These are phyloP conservation scores for Colletotrichum godetiae DNA, from an alignment of 2,329 filamentous ascomycete species.

Conservation along the genomic window DNA sequence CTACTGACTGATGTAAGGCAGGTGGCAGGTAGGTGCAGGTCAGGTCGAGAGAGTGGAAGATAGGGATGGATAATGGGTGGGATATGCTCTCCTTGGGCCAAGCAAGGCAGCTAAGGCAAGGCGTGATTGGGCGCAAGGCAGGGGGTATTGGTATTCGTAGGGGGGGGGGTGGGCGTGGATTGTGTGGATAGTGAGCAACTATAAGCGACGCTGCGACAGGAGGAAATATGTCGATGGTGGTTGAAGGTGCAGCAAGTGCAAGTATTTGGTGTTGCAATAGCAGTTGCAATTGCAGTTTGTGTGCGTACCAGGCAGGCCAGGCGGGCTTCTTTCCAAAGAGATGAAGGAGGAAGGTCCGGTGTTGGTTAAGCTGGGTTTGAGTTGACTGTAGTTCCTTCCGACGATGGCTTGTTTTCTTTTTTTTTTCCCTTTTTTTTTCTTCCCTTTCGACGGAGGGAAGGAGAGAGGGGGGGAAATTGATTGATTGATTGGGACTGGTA, in stretches of 20 bases:
- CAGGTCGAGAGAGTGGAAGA: constrained; percentile 6
- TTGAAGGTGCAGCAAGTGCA: background rate
- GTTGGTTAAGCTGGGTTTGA: constrained; percentile 1
- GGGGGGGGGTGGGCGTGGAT: background rate
- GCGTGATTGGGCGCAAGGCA: constrained; percentile 24
- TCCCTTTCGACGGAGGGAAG: constrained; percentile 9
- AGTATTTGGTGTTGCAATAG: background rate
- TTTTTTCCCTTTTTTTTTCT: background rate
- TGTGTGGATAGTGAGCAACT: constrained; percentile 18
- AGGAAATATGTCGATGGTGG: background rate
- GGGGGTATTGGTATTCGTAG: background rate
- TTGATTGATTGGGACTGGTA: constrained; percentile 1
- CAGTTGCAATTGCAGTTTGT: background rate
- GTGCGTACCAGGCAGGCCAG: background rate
- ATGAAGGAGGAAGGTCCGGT: constrained; percentile 24
- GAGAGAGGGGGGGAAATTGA: background rate
- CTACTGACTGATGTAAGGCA: too few species aligned
- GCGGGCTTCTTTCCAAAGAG: constrained; percentile 11
- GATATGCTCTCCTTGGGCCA: constrained; percentile 8
- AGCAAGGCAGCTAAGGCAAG: background rate
- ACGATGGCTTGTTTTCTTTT: background rate
- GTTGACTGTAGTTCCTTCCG: background rate
- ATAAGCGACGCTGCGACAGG: too few species aligned
- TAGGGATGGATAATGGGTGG: background rate
- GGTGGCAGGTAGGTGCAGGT: too few species aligned